These are phyloP conservation scores for Fusarium miscanthi DNA, from an alignment of 2,329 filamentous ascomycete genomes.

Conservation along the genomic window DNA sequence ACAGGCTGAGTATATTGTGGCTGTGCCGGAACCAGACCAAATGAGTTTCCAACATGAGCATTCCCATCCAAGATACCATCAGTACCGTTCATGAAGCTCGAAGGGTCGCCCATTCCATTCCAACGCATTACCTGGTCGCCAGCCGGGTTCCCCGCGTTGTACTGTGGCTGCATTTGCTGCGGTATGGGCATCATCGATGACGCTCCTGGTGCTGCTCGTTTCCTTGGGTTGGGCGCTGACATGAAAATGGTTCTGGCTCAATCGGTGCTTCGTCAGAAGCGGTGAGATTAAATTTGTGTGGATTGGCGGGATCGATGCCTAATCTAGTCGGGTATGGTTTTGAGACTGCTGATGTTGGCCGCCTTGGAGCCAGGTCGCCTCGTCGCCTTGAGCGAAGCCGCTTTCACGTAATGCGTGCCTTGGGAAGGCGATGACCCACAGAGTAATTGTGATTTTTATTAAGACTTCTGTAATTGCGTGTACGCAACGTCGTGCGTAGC, in stretches of 20 bases:
- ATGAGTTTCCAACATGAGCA: constrained; percentile 51
- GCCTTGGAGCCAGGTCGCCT: constrained; percentile 18
- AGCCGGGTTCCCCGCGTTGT: constrained; percentile 58
- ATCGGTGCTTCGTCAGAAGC: constrained; percentile 26
- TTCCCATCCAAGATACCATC: constrained; percentile 47
- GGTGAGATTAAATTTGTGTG: constrained; percentile 13
- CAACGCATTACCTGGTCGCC: constrained; percentile 61
- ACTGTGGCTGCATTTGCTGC: constrained; percentile 61
- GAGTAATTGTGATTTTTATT: constrained; percentile 13
- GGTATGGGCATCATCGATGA: constrained; percentile 69
- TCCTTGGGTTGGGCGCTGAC: constrained; percentile 68
- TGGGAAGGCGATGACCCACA: background rate
- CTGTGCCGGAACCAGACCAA: constrained; percentile 53
- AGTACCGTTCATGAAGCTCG: constrained; percentile 47
- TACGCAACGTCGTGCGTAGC: constrained; percentile 21
- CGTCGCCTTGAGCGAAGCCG: constrained; percentile 10
- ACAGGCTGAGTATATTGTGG: constrained; percentile 49
- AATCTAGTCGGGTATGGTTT: constrained; percentile 27
- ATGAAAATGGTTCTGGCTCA: constrained; percentile 46
- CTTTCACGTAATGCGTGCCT: constrained; percentile 4
- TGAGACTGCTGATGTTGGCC: constrained; percentile 19
- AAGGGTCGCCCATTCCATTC: constrained; percentile 54
- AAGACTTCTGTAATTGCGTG: constrained; percentile 6
- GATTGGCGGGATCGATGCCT: constrained; percentile 35
- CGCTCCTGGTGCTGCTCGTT: constrained; percentile 79